Evolutionary conservation across 2,329 filamentous ascomycete species (phyloP), one percentile per base, ranked within the genome.

Genomic region (Zymoseptoria pseudotritici): DNA sequence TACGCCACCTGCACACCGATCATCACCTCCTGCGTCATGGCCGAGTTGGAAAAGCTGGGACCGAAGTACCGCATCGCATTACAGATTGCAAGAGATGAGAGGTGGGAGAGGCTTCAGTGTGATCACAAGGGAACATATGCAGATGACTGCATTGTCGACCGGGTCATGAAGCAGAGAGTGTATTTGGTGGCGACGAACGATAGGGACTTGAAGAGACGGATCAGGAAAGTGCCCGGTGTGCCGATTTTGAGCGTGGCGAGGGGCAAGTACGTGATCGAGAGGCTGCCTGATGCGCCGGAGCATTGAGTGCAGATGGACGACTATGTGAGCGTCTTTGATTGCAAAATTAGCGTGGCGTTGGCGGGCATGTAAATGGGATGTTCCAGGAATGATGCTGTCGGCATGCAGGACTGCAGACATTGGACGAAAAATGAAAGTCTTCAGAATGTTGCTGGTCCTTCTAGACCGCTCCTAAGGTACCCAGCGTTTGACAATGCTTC

Each of bases 201-300:
- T 81, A 83, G 89, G 66, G 89, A 91, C 67, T 77, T 95, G 61
- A 94, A 95, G 78, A 82, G 91, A 71, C 80, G 92, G 59, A 82
- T 96, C 69, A 82, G 92, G 64, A 97, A 96, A 78, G 85, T 94
- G 56, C 86, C 87, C 1, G 87, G 87, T 74, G 86, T 89, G 59
- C 87, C 87, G 24, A 85, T 90, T 67, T 82, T 96, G 80, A 91
- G 86, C 70, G 90, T 94, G 26, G 89, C 88, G 5, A 84, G 90
- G 70, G 91, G 90, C 53, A 97, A 97, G 76, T 97, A 97, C 76
- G 87, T 93, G 54, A 94, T 99, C 70, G 94, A 97, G 80, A 85
- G 92, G 29, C 76, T 97, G 63, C 92, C 92, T 4, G 89, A 91
- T 75, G 90, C 90, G 46, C 89, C 90, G 36, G 87, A 91, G 66